Conservation (phyloP, 2,329 filamentous ascomycete genomes). For the Ascochyta fabae region DNA sequence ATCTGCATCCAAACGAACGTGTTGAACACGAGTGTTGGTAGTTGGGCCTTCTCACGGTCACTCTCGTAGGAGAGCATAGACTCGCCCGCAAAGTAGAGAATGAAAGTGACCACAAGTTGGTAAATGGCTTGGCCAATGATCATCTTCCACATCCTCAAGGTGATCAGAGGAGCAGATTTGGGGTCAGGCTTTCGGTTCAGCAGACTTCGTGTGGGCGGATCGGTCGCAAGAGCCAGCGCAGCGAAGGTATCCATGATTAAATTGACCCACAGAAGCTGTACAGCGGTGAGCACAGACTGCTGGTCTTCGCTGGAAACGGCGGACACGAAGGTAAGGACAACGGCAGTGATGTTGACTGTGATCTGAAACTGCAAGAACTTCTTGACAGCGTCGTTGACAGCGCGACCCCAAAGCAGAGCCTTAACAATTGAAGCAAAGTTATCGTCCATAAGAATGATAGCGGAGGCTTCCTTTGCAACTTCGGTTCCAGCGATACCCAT, state of each 20-base stretch:
- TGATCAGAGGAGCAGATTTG: conserved; percentile 79
- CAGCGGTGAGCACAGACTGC: conserved; percentile 79
- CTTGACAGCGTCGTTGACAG: conserved; percentile 53
- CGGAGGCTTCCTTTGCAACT: conserved; percentile 83
- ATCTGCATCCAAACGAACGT: conserved; percentile 99
- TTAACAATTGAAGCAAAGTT: conserved; percentile 88
- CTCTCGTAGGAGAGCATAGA: conserved; percentile 66
- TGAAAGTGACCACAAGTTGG: conserved; percentile 78
- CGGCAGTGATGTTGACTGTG: conserved; percentile 90
- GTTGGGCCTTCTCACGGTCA: conserved; percentile 53
- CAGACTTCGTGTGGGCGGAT: conserved; percentile 83
- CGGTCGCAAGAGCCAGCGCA: conserved; percentile 84
- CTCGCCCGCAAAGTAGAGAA: conserved; percentile 78
- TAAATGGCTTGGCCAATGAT: conserved; percentile 92
- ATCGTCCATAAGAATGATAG: conserved; percentile 87
- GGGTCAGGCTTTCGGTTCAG: conserved; percentile 80
- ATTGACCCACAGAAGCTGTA: conserved; percentile 95
- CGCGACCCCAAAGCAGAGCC: conserved; percentile 76
- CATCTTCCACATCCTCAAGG: conserved; percentile 97
- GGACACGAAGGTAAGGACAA: conserved; percentile 85
- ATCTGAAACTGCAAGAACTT: conserved; percentile 67
- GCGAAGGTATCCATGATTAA: conserved; percentile 97
- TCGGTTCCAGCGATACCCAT: conserved; percentile 87
- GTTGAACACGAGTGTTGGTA: conserved; percentile 91
- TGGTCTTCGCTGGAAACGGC: conserved; percentile 75